Evolutionary conservation across 2,329 filamentous ascomycete genomes (phyloP), one percentile per base, ranked within the genome.

Genomic region (Fusarium neocosmosporiellum): DNA sequence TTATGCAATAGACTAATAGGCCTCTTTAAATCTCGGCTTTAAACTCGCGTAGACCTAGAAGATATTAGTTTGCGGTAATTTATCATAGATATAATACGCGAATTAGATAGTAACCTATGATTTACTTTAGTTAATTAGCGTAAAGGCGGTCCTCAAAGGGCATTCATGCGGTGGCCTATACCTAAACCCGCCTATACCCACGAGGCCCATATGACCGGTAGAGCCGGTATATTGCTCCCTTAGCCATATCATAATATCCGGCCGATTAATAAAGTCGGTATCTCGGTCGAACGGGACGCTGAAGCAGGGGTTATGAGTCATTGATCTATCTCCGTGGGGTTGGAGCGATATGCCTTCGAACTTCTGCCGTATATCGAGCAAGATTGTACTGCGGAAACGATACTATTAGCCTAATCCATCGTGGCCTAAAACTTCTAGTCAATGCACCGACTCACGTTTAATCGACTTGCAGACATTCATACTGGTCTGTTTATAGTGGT

Each of bases 41-140:
- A 79, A 82, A 62, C 78, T 81, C 10, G 80, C 79, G 66, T 84
- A 73, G 7, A 84, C 72, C 82, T 79, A 85, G 63, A 83, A 83
- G 34, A 84, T 71, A 73, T 74, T 81, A 18, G 73, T 80, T n/a
- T 75, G 34, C 0, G 77, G 75, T 24, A 69, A 78, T 27, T 59
- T 60, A 0, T 78, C 68, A 65, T 70, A 72, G n/a, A 75, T 66
- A 54, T 67, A 72, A 64, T 84, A 78, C 1, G 77, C 76, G 57
- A 83, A 83, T 74, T 83, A 73, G 57, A 84, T 83, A 11, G 80
- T 79, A 59, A 78, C 16, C 53, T 79, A 69, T 0, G 73, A 78
- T 73, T 78, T 79, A 1, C 76, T 78, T 4, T 5, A 2, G 3
- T 20, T 0, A 0, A 14, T 69, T 1, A 73, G 66, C 18, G 8